A percentile compares a stretch with the other conserved stretches of the same genome.
phyloP scores from a whole-genome alignment of 306 rosid genomes.

The Coriaria nepalensis region DNA sequence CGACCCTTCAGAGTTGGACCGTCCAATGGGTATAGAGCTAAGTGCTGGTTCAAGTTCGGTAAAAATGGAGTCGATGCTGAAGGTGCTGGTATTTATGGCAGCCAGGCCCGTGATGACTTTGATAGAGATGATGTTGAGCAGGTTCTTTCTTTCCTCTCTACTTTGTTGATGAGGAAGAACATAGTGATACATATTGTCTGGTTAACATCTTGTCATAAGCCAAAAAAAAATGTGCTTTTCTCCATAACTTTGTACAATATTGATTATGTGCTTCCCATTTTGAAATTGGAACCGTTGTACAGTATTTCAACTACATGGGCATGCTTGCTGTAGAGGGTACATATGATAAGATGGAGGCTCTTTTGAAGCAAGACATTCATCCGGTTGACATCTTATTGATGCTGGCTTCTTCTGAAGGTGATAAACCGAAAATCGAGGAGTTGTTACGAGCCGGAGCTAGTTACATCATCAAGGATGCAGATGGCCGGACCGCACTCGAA shows the following conservation, averaged over 20 bases:
- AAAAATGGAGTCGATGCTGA: slow-evolving; percentile 81
- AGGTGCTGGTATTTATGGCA: slow-evolving; percentile 97
- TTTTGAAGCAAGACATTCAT: slow-evolving; percentile 60
- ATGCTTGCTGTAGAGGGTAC: slow-evolving; percentile 96
- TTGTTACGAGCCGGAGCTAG: slow-evolving; percentile 83
- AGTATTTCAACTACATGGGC: slow-evolving; percentile 99
- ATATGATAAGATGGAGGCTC: slow-evolving; percentile 87
- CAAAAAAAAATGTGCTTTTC: no score
- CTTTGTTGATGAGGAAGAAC: neutral
- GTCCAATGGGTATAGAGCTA: slow-evolving; percentile 61
- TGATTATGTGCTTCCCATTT: neutral
- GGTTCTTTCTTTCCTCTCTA: slow-evolving; percentile 23
- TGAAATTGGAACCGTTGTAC: slow-evolving; percentile 10
- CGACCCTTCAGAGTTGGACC: slow-evolving; percentile 47
- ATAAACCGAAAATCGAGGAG: slow-evolving; percentile 87
- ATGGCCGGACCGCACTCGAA: slow-evolving; percentile 72
- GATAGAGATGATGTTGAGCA: slow-evolving; percentile 93
- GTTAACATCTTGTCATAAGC: neutral
- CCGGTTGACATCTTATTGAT: slow-evolving; percentile 79
- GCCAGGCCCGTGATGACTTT: slow-evolving; percentile 80
- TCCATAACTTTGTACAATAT: no score
- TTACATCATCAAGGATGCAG: slow-evolving; percentile 46
- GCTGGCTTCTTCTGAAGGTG: slow-evolving; percentile 80
- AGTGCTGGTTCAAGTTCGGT: slow-evolving; percentile 85
- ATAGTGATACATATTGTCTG: neutral